Conservation (phyloP, 495 filamentous ascomycete genomes). For the Aspergillus panamensis region DNA sequence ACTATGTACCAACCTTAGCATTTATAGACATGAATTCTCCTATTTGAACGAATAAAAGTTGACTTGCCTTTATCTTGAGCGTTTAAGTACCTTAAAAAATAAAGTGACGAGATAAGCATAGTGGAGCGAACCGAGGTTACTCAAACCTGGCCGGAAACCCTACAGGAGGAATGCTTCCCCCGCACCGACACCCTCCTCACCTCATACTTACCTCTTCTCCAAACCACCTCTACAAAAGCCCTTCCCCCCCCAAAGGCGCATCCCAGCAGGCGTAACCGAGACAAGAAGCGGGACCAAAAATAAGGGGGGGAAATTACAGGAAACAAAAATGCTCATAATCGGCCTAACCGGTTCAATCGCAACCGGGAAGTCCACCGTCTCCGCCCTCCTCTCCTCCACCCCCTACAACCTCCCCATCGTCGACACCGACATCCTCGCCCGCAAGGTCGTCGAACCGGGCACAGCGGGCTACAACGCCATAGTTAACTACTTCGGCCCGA, state of each 20-base stretch:
- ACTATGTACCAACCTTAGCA: no score
- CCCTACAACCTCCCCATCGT: conserved; percentile 89
- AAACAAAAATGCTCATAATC: conserved; percentile 75
- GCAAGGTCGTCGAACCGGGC: conserved; percentile 86
- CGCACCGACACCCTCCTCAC: background rate
- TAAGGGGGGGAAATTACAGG: background rate
- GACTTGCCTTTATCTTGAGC: no score
- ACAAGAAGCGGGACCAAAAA: background rate
- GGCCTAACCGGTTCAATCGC: conserved; percentile 97
- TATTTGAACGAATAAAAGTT: no score
- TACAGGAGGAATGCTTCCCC: conserved; percentile 1
- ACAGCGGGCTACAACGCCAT: conserved; percentile 77
- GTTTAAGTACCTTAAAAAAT: no score
- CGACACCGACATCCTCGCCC: conserved; percentile 90
- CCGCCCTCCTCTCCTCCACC: conserved; percentile 67
- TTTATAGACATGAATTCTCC: no score
- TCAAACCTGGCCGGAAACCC: background rate
- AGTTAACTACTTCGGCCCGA: conserved; percentile 70
- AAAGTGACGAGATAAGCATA: no score
- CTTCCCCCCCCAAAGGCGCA: background rate
- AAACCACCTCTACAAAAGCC: background rate
- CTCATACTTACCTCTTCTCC: background rate
- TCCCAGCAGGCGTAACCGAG: background rate
- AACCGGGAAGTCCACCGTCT: conserved; percentile 97
- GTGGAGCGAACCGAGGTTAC: conserved; percentile 9